Evolutionary conservation across 441 rosid species (phyloP), one percentile per base, ranked within the genome.

Genomic region (Melianthus villosus): DNA sequence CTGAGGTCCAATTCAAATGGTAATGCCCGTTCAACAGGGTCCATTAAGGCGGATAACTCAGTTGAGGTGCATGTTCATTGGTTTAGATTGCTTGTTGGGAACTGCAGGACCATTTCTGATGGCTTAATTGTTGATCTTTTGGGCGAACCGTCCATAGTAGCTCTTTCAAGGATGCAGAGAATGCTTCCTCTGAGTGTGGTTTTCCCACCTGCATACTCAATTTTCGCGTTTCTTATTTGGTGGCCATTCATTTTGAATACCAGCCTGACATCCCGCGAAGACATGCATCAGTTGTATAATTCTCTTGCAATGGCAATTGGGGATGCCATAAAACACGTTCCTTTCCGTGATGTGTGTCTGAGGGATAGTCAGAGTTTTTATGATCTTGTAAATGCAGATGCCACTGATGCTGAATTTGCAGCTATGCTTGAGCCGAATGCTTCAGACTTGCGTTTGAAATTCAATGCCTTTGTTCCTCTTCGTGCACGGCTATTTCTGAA

Each of bases 151-250:
- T 75, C 78, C 15, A 44, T 82, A 27, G 72, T 77, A 54, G 95
- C 97, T 63, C 66, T 92, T 52, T 80, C 83, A 32, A 79, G 92
- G 68, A 86, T 86, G 95, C 99, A 92, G 63, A 76, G 80, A 47
- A 59, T 77, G 68, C 84, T 92, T 22, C 94, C 97, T 30, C 67
- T 86, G 41, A 59, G 64, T 43, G 75, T 86, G 73, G 95, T 86
- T 45, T 76, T 86, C 48, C 99, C 93, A 23, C 97, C 99, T 22
- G 93, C 95, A 16, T 86, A 71, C 62, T 67, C 82, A 30, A 75
- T 92, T 56, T 69, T 82, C 55, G 89, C 95, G 8, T 76, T 80
- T 57, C 71, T 86, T 49, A 47, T 67, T 10, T 92, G 99, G 99
- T 73, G 69, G 57, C 74, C 81, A 22, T 69, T 82, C 57, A 59